These are phyloP conservation scores for Lanmaoa pseudosensibilis DNA, from an alignment of 768 basidiomycete species.

Conservation along the genomic window DNA sequence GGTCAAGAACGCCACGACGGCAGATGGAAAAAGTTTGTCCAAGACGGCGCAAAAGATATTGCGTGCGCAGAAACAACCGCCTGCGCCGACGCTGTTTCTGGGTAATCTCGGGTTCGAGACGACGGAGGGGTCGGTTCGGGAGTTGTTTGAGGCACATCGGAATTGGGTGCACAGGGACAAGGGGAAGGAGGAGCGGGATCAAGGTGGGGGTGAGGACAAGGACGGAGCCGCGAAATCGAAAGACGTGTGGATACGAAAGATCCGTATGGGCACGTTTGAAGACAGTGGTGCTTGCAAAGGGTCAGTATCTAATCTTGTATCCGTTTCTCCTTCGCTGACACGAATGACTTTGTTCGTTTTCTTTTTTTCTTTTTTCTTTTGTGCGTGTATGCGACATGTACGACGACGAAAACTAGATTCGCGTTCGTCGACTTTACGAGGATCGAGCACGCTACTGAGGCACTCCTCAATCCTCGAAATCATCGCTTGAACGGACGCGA, in stretches of 20 bases:
- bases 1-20: conserved; percentile 32
- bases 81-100: conserved; percentile 85
- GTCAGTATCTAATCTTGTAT: conserved; percentile 44
- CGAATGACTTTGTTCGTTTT: neutral
- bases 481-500: conserved; percentile 81
- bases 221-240: conserved; percentile 7
- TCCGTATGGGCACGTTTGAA: conserved; percentile 95
- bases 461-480: conserved; percentile 81
- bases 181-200: conserved; percentile 28
- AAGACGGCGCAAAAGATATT: conserved; percentile 81
- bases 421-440: conserved; percentile 91
- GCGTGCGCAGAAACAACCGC: conserved; percentile 73
- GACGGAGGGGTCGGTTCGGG: conserved; percentile 71
- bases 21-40: conserved; percentile 37
- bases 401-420: conserved; percentile 54
- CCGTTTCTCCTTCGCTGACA: neutral
- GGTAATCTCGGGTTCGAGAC: conserved; percentile 93
- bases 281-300: conserved; percentile 96
- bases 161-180: conserved; percentile 32
- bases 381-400: neutral
- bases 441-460: conserved; percentile 75
- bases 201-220: neutral
- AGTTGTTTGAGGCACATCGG: conserved; percentile 68
- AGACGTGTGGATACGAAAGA: conserved; percentile 68
- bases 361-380: neutral